Evolutionary conservation across 75 land plant species (phyloP), one percentile per base, ranked within the genome.

Genomic region (Cupressus sempervirens): DNA sequence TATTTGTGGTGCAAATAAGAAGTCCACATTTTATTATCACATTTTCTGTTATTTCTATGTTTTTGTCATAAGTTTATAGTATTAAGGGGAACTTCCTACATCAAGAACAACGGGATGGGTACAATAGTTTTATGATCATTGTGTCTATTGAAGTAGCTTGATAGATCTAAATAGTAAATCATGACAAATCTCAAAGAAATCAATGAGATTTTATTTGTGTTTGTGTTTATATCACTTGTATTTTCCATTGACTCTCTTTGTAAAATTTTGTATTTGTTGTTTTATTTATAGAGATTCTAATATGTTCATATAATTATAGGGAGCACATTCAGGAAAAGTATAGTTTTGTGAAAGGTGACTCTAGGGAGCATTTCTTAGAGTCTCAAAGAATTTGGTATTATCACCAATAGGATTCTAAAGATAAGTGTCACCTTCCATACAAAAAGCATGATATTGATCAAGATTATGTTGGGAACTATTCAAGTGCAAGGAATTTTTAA

Each of bases 81-180:
- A n/a, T n/a, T n/a, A n/a, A n/a, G n/a, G n/a, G n/a, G n/a, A n/a
- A n/a, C n/a, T n/a, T n/a, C n/a, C n/a, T n/a, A 81, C 81, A n/a
- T 41, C 81, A 83, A 58, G 91, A 88, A 11, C 91, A 82, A 16
- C 75, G 86, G 70, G 90, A 86, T 67, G 88, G 91, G 91, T 90
- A 43, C 16, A 48, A 68, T n/a, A 76, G 48, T 36, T 29, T 43
- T 36, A 50, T 12, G 83, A 56, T 81, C 40, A 56, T 41, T 40
- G 16, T 30, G 3, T 29, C 12, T n/a, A 12, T 85, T 80, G 26
- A 29, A 16, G 7, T 84, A 45, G 11, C 34, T 52, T 76, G 48
- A 35, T 65, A 62, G 15, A n/a, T 67, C 74, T 35, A 12, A 45
- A n/a, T 23, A 62, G 67, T 29, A 50, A 10, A 38, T 58, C 70